Base-by-base conservation (phyloP, 2,329 filamentous ascomycete species). In the Ophiosphaerella narmari region DNA sequence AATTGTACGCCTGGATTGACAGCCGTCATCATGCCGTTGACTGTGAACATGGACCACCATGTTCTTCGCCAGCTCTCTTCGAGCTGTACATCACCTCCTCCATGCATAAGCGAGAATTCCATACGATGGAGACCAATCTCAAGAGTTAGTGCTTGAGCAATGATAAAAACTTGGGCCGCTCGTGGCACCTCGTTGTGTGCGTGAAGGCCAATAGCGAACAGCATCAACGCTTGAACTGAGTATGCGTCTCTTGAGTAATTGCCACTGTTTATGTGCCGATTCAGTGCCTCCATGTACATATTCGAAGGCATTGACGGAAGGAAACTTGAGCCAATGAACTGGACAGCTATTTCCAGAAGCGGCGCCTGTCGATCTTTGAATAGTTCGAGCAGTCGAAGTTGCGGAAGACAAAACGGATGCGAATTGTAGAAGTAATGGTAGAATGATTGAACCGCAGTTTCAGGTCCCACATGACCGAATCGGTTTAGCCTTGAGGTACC, bases 41-140 rank as follows among this genome's bases (percentile, higher is more conserved):
- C 82, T n/a, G 90, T 82, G 66, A 87, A 93, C 34, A 90, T 65
- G 62, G 84, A 91, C 92, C 92, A 97, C 91, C 91, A 97, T 1
- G 91, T 97, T 50, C 92, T 82, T 14, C 91, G 83, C 83, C 90
- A 88, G 68, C 87, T 90, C 72, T 97, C 92, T 67, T 93, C 89
- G 3, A 92, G 69, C 1, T 91, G 78, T 0, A 84, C 79, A 51
- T 88, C 83, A 5, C 84, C 84, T 24, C 80, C 77, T 13, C 88
- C 86, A 60, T 90, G 78, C 5, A 80, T 73, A 0, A 79, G 74
- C 0, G 90, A 86, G 68, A 86, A 96, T 0, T 82, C 79, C 40
- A 83, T 79, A 8, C 83, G 84, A 66, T 96, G 86, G 72, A 97
- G 82, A 0, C 88, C 87, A 21, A 96, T 80, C 48, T 91, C 84